Evolutionary conservation across 2,329 filamentous ascomycete species (phyloP).

Genomic region (Hymenoscyphus scutula): DNA sequence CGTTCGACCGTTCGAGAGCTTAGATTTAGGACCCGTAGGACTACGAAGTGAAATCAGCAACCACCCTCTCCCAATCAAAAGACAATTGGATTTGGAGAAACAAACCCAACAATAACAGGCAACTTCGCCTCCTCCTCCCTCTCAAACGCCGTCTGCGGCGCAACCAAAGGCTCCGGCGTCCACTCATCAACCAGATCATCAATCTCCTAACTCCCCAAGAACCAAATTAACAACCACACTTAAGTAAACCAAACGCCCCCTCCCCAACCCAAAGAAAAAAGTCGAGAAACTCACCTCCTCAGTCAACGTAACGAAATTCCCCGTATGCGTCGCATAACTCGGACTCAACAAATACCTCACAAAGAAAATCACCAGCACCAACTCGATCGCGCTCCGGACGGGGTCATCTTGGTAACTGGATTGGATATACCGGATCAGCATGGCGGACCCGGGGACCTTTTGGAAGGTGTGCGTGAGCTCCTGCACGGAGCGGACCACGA

Average conservation of each 20-base stretch:
- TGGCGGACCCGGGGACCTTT: conserved; percentile 88
- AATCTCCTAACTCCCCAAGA: conserved; percentile 69
- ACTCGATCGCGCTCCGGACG: conserved; percentile 86
- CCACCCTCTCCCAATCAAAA: neutral
- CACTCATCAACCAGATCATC: conserved; percentile 96
- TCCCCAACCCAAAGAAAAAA: conserved; percentile 14
- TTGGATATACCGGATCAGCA: conserved; percentile 91
- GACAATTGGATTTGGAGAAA: conserved; percentile 9
- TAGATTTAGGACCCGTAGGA: conserved; percentile 85
- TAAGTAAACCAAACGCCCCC: no score
- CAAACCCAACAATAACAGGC: conserved; percentile 83
- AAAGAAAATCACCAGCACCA: conserved; percentile 92
- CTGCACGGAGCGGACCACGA: conserved; percentile 51
- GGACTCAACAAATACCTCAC: conserved; percentile 89
- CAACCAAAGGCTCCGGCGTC: conserved; percentile 88
- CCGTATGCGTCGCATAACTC: conserved; percentile 87
- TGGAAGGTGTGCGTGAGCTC: conserved; percentile 69
- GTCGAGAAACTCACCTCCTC: conserved; percentile 67
- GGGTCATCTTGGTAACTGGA: conserved; percentile 98
- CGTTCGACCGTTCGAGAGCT: conserved; percentile 82
- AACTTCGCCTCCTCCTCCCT: conserved; percentile 79
- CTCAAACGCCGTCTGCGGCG: conserved; percentile 70
- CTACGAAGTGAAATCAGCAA: conserved; percentile 44
- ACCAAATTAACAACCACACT: conserved; percentile 1
- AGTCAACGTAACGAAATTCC: conserved; percentile 82